Evolutionary conservation across 257 asterid genomes (phyloP).

Genomic region (Nicotiana benthamiana): DNA sequence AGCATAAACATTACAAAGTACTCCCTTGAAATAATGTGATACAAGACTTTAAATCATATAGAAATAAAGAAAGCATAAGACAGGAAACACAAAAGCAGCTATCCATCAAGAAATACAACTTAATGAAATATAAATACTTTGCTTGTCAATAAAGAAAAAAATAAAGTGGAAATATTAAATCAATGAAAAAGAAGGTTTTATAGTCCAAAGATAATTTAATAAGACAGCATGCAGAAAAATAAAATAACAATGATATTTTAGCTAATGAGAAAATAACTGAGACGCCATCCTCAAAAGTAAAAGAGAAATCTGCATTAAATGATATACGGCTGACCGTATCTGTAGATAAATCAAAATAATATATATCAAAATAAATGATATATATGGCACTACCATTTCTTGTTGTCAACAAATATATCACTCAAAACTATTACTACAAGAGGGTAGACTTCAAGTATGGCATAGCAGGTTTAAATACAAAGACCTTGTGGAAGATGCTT

Average conservation of each 20-base stretch:
- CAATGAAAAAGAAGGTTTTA: neutral
- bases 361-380: too few relatives aligned
- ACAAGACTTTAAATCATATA: neutral
- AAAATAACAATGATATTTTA: too few relatives aligned
- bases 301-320: neutral
- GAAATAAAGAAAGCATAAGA: neutral
- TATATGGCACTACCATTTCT: neutral
- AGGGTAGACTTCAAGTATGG: neutral
- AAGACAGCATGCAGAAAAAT: neutral
- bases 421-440: neutral
- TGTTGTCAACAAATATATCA: neutral
- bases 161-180: neutral
- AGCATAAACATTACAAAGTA: neutral
- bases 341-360: neutral
- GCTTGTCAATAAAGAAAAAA: neutral
- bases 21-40: neutral
- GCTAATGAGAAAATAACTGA: neutral
- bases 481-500: neutral
- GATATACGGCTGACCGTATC: neutral
- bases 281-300: neutral
- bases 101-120: neutral
- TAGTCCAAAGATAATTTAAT: neutral
- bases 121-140: neutral
- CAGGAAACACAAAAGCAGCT: too few relatives aligned
- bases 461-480: neutral